Conservation (phyloP, 495 filamentous ascomycete genomes). For the Trichoderma reesei region DNA sequence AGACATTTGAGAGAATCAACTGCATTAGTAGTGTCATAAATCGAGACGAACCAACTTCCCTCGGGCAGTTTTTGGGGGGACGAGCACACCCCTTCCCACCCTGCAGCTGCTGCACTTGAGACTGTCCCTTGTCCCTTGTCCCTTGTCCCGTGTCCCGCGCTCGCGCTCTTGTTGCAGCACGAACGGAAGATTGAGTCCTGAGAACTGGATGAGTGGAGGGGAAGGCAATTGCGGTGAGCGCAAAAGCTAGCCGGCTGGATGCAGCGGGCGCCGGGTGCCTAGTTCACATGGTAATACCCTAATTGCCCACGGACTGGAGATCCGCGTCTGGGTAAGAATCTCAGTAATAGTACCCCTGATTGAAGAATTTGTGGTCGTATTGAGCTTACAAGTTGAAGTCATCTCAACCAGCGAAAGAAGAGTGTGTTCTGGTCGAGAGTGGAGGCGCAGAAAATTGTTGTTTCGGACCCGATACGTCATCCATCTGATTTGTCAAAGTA, state of each 20-base stretch:
- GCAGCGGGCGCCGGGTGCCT: background rate
- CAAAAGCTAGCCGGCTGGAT: background rate
- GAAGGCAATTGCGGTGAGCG: background rate
- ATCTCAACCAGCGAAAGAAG: no score
- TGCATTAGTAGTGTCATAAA: no score
- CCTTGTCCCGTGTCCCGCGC: background rate
- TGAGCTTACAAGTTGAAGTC: background rate
- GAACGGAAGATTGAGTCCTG: slow-evolving; percentile 4
- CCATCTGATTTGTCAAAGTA: background rate
- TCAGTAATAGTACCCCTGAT: background rate
- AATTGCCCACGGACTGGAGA: background rate
- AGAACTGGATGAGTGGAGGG: background rate
- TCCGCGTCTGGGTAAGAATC: background rate
- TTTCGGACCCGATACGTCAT: background rate
- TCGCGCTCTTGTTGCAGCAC: background rate
- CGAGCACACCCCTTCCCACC: no score
- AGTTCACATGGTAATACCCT: background rate
- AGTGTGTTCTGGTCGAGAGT: background rate
- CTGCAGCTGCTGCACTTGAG: no score
- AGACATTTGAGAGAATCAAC: no score
- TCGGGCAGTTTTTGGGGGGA: no score
- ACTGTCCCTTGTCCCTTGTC: background rate
- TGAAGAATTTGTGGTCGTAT: background rate
- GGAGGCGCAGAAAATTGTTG: background rate
- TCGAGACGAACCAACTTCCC: no score